Conservation (phyloP, 306 rosid species). For the Notholithocarpus densiflorus region DNA sequence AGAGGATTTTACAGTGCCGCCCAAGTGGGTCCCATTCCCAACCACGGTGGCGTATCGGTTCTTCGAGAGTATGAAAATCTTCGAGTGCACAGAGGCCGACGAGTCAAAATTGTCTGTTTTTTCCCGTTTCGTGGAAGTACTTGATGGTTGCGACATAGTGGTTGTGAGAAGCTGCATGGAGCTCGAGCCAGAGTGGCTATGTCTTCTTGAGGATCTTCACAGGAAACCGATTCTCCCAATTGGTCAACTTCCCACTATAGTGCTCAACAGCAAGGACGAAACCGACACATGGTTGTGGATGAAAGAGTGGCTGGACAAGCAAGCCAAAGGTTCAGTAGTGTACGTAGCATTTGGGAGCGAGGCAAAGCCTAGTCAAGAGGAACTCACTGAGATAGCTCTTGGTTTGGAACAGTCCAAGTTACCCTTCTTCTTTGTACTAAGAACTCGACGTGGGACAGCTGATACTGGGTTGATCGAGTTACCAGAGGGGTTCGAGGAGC, state of each 20-base stretch:
- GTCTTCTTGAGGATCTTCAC: no score
- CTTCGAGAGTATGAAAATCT: slow-evolving; percentile 22
- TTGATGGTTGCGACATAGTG: background rate
- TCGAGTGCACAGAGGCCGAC: background rate
- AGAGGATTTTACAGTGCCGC: background rate
- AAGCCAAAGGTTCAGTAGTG: slow-evolving; percentile 35
- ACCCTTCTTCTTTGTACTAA: slow-evolving; percentile 59
- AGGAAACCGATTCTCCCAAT: no score
- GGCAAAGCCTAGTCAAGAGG: slow-evolving; percentile 19
- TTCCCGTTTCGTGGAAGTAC: background rate
- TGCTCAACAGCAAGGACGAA: slow-evolving; percentile 19
- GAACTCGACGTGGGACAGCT: slow-evolving; percentile 1
- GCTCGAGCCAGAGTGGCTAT: no score
- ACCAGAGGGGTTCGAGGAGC: slow-evolving; percentile 50
- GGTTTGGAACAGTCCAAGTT: slow-evolving; percentile 49
- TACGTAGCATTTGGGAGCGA: slow-evolving; percentile 61
- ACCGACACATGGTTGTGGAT: slow-evolving; percentile 12
- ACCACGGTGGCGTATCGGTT: background rate
- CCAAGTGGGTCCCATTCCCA: background rate
- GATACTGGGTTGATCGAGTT: slow-evolving; percentile 19
- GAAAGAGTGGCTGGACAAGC: slow-evolving; percentile 22
- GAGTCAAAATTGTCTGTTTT: background rate
- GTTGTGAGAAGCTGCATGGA: slow-evolving; percentile 22
- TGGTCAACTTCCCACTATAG: slow-evolving; percentile 35
- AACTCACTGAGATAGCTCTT: slow-evolving; percentile 36